Evolutionary conservation across 129 eudicot species (phyloP), one percentile per base, ranked within the genome.

Genomic region (Saposhnikovia divaricata): DNA sequence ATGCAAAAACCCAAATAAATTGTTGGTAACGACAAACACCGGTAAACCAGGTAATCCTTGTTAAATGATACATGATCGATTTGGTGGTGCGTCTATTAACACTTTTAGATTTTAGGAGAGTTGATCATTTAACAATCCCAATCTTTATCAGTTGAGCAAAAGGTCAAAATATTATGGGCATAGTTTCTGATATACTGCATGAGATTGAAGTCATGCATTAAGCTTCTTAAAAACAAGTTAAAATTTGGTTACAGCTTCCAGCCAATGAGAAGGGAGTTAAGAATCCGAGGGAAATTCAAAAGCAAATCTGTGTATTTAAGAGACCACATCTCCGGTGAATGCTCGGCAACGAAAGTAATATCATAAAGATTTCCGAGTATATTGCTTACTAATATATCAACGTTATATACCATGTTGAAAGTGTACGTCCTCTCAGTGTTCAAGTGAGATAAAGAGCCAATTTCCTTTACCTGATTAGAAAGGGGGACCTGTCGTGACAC

Each of bases 401-500:
- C 16, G 12, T 45, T 14, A 47, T 25, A 75, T n/a, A 25, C 51
- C 28, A 44, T 12, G 48, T 38, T 38, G 10, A 27, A 42, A n/a
- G 6, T 14, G 27, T 14, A 14, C 0, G 31, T 40, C 6, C 47
- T 23, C 16, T 42, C 21, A 42, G 47, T 44, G n/a, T n/a, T 9
- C 78, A 50, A 63, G 6, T 21, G 18, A 40, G 28, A 16, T 12
- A 50, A 50, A 78, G 6, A 70, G 37, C 25, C 6, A 44, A 65
- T 51, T 72, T 55, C 7, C 4, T 28, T 78, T 86, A 92, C 99
- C 99, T 96, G 97, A 82, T 92, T 96, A 37, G 97, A 96, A 51
- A 92, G 77, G 16, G 96, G 97, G 79, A 92, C 84, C 81, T 92
- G 91, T 28, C 97, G 91, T 21, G 91, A 82, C 42, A 92, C 90